A percentile compares a stretch with the other conserved stretches of the same genome.
Evolutionary conservation across 768 basidiomycete genomes (phyloP).

Genomic region (Pleurotus pulmonarius): DNA sequence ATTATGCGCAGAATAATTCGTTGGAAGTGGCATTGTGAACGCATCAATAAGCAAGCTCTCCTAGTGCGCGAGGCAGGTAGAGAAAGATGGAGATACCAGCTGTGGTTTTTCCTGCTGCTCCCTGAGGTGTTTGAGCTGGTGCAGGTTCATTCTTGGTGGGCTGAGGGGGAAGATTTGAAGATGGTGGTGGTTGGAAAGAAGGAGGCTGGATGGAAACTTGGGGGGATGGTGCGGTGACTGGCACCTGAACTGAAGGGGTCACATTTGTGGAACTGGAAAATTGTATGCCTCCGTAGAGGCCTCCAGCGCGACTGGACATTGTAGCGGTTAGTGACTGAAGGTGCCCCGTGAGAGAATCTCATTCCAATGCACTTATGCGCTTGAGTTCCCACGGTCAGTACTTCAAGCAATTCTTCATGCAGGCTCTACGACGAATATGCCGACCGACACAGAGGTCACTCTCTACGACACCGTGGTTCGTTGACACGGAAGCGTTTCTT

Average conservation of each 20-base stretch:
- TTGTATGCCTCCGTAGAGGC: conserved; percentile 83
- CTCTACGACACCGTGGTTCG: conserved; percentile 55
- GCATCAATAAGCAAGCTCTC: conserved; percentile 60
- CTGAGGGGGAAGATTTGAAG: conserved; percentile 11
- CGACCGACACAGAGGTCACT: neutral
- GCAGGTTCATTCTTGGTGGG: conserved; percentile 19
- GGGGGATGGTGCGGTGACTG: conserved; percentile 16
- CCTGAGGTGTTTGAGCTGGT: conserved; percentile 23
- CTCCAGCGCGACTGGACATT: conserved; percentile 79
- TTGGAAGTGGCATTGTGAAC: conserved; percentile 11
- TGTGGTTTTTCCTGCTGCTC: conserved; percentile 41
- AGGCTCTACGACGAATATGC: neutral
- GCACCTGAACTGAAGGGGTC: conserved; percentile 33
- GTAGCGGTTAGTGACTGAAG: conserved; percentile 17
- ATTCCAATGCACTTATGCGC: no score
- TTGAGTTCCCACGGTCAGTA: no score
- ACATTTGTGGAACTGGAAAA: conserved; percentile 70
- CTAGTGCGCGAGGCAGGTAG: conserved; percentile 36
- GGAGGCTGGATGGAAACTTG: conserved; percentile 13
- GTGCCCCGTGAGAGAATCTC: no score
- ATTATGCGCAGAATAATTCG: conserved; percentile 27
- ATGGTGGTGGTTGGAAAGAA: conserved; percentile 11
- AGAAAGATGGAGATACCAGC: conserved; percentile 56
- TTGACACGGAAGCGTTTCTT: conserved; percentile 41
- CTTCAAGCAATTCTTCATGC: neutral